These are phyloP conservation scores for Phytophthora sp. DNA, from an alignment of 352 stramenopile species.

Conservation along the genomic window DNA sequence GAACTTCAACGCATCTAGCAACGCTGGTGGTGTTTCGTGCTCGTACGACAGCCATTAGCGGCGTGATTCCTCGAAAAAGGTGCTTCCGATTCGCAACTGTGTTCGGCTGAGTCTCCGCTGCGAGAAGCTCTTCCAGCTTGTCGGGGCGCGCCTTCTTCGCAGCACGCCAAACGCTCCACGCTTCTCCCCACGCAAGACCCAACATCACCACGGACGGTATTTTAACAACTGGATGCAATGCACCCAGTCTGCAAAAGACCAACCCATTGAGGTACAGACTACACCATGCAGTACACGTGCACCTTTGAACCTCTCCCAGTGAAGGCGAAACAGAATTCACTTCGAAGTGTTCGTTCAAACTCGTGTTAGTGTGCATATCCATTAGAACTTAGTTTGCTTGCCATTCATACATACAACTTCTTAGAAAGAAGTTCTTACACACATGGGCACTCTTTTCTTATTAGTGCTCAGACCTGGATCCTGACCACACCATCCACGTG, in stretches of 20 bases:
- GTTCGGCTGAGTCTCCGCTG: conserved; percentile 7
- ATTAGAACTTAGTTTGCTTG: too few relatives aligned
- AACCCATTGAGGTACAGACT: too few relatives aligned
- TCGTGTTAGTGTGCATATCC: too few relatives aligned
- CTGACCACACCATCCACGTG: conserved; percentile 49
- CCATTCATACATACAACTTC: too few relatives aligned
- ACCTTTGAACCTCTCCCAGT: too few relatives aligned
- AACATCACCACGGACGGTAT: conserved; percentile 3
- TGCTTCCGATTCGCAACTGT: conserved; percentile 34
- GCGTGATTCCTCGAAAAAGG: conserved; percentile 48
- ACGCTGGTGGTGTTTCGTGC: conserved; percentile 43
- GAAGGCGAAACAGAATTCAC: too few relatives aligned
- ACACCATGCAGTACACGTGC: too few relatives aligned
- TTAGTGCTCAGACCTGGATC: conserved; percentile 41
- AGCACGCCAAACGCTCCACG: conserved; percentile 24
- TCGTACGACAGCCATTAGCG: conserved; percentile 61
- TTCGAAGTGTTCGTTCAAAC: too few relatives aligned
- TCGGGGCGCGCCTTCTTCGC: conserved; percentile 26
- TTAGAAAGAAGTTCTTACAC: too few relatives aligned
- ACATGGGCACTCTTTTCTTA: not conserved
- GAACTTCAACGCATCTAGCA: conserved; percentile 42
- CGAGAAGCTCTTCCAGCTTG: conserved; percentile 10
- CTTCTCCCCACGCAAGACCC: conserved; percentile 10
- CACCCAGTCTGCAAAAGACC: conserved; percentile 1
- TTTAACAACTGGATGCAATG: conserved; percentile 8